Evolutionary conservation across 495 filamentous ascomycete species (phyloP), one percentile per base, ranked within the genome.

Genomic region (Penicillium bialowiezense): DNA sequence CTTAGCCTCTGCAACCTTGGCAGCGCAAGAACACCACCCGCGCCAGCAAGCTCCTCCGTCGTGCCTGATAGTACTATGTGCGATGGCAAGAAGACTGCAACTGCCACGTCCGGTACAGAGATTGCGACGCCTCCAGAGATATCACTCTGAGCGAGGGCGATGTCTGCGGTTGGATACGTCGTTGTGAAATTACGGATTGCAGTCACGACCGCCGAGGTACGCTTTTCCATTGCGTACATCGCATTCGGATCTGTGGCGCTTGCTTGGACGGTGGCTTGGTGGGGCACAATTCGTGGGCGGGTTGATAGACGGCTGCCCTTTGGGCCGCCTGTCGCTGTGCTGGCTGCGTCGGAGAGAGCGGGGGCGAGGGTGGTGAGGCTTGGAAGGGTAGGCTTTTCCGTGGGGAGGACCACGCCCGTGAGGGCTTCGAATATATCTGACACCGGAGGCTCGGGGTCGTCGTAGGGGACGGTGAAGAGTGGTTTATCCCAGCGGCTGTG

Each of bases 401-500:
- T 63, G 0, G 65, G 54, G 43, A 74, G 58, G 7, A 63, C 52
- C 14, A 71, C 51, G 33, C 75, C 76, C 5, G 75, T 74, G 2
- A 96, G 65, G 0, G 86, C 83, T 26, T 90, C 86, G 90, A 92
- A 97, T 44, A 98, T 87, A 8, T 79, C 77, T 19, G 81, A 79
- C 39, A 75, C 74, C 14, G 81, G 83, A 4, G 84, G 84, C n/a
- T 70, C 63, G 32, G 77, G 72, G 62, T 98, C 93, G 10, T 85
- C 79, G 75, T 83, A 91, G 9, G 88, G 81, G 0, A 97, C 83
- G 7, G 90, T 92, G 72, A 97, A 97, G 17, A 97, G 77, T 5
- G 93, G 93, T 53, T 85, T 88, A 65, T 98, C 93, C 93, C 93
- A 98, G 38, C 93, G 79, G 13, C 81, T 88, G 87, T 97, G 92